Evolutionary conservation across 177 flowering plant genomes (phyloP).

Genomic region (Vitis hybrid): DNA sequence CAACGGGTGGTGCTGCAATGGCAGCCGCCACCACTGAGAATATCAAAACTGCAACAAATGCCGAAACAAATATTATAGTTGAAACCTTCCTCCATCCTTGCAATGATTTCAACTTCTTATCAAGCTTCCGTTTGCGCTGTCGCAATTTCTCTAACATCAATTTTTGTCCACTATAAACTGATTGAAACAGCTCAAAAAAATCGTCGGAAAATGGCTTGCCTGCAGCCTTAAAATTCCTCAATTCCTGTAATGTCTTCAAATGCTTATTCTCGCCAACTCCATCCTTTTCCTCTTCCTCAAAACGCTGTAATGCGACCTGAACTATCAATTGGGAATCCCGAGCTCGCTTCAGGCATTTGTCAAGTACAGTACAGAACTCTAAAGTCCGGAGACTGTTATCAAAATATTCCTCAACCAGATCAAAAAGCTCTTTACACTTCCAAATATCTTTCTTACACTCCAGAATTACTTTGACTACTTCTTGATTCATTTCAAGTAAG

Average conservation of each 20-base stretch:
- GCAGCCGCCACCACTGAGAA: constrained; percentile 68
- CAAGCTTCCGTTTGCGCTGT: constrained; percentile 57
- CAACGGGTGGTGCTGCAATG: constrained; percentile 55
- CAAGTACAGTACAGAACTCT: constrained; percentile 71
- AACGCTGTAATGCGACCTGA: constrained; percentile 60
- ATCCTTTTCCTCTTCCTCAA: constrained; percentile 45
- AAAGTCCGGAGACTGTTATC: constrained; percentile 66
- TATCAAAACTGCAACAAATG: constrained; percentile 48
- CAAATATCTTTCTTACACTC: constrained; percentile 70
- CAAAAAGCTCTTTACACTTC: constrained; percentile 59
- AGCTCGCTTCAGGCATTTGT: constrained; percentile 69
- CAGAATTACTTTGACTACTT: constrained; percentile 63
- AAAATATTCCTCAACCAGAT: constrained; percentile 79
- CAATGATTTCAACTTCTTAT: constrained; percentile 56
- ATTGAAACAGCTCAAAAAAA: constrained; percentile 51
- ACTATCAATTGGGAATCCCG: constrained; percentile 62
- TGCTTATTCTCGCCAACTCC: constrained; percentile 34
- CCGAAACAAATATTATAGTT: constrained; percentile 43
- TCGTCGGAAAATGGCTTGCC: constrained; percentile 75
- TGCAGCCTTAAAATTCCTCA: constrained; percentile 60
- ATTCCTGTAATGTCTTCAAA: constrained; percentile 57
- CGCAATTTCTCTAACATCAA: constrained; percentile 61
- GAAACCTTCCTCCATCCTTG: constrained; percentile 70
- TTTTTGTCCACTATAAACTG: constrained; percentile 57
- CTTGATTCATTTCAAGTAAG: constrained; percentile 75